A percentile compares a stretch with the other conserved stretches of the same genome.
phyloP scores from a whole-genome alignment of 2,329 filamentous ascomycete species.

The Parastagonospora nodorum region DNA sequence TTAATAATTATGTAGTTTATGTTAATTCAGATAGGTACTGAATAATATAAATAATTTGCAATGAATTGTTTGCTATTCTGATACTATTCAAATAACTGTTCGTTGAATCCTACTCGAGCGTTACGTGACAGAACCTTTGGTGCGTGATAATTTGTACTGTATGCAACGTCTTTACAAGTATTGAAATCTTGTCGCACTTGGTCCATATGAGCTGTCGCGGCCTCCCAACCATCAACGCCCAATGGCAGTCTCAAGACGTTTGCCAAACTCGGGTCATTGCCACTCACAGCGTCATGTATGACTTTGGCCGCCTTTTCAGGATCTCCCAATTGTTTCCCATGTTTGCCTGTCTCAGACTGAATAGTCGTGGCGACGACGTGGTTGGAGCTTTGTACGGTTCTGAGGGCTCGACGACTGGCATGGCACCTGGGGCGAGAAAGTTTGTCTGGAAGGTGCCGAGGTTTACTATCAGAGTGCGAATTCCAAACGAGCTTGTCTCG shows the following conservation, averaged over 20 bases:
- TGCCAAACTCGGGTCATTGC: background rate
- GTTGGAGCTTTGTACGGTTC: conserved; percentile 1
- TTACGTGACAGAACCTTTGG: background rate
- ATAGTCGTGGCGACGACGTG: background rate
- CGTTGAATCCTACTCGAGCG: background rate
- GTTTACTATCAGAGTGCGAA: conserved; percentile 1
- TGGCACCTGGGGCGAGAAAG: background rate
- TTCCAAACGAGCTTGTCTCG: conserved; percentile 1
- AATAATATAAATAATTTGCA: no score
- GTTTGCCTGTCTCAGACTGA: background rate
- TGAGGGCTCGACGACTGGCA: background rate
- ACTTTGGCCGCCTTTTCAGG: background rate
- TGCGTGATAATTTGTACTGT: background rate
- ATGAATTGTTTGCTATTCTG: background rate
- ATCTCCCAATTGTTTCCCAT: background rate
- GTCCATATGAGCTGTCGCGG: conserved; percentile 1
- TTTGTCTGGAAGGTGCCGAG: conserved; percentile 1
- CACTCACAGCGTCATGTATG: conserved; percentile 1
- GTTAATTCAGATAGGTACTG: conserved; percentile 95
- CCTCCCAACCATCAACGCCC: background rate
- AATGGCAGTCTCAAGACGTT: conserved; percentile 1
- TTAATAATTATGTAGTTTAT: conserved; percentile 89
- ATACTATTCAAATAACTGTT: background rate
- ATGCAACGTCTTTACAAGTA: background rate
- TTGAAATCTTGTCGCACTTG: background rate